Base-by-base conservation (phyloP, 495 filamentous ascomycete genomes). In the Annulohypoxylon nitens region DNA sequence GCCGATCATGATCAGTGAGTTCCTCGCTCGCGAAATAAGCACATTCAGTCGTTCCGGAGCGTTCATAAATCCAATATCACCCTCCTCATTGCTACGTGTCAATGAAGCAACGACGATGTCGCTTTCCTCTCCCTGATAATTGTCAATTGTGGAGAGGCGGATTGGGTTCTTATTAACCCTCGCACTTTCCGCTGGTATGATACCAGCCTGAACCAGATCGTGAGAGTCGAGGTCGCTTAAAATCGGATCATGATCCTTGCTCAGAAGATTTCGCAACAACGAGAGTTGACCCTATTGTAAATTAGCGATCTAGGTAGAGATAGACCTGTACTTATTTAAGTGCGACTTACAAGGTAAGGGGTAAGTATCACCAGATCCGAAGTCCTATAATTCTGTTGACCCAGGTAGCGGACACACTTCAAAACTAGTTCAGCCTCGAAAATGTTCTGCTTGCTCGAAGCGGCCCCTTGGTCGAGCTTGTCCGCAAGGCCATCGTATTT, bases 61-160 rank as follows among this genome's bases (percentile, higher is more conserved):
- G 9, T 83, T 69, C 90, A 95, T 92, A 79, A 95, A 95, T 0
- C 93, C 92, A 39, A 93, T 91, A 41, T 93, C 90, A 0, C 86
- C 83, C 0, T 65, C 62, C 1, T 78, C 67, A 70, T 94, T 95
- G 75, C 91, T 91, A 10, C 93, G 82, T 0, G 91, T 93, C 4
- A 94, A 77, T 0, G 87, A 88, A 0, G 79, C 89, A 37, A 95
- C 84, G 1, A 94, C 91, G 26, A 94, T 91, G 5, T 94, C 88
- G 55, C 88, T 91, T 66, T 95, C 92, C 70, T 95, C 92, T 2
- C 93, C 93, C 77, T 94, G 93, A 67, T 91, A 95, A 64, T 94
- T 94, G 73, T 94, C 90, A 36, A 94, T 90, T 0, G 92, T 93
- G 0, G 92, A 91, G 0, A 94, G 80, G 3, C 84, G 78, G 20